Evolutionary conservation across 2,329 filamentous ascomycete species (phyloP), one percentile per base, ranked within the genome.

Genomic region (Beauveria scarabaeidicola): DNA sequence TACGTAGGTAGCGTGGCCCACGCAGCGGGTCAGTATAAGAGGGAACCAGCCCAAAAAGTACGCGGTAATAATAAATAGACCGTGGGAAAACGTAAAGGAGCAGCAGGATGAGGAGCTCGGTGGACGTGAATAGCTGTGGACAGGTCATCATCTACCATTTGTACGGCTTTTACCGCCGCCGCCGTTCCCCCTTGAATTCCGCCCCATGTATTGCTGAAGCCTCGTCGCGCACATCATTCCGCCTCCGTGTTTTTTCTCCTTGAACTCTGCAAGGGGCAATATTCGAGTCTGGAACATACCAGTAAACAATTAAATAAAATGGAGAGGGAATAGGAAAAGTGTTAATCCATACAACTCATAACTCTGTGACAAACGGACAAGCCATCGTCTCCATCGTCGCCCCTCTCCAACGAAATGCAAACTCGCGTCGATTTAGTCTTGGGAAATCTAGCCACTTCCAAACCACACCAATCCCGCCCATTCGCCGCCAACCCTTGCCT

Each of bases 371-470:
- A 41, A 25, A 29, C 27, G 15, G 41, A 43, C 51, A 9, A 21
- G 15, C 51, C 21, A 3, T 10, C 15, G 40, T 13, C 25, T 46
- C 38, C 46, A 19, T n/a, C 15, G 13, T 48, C 23, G 17, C 47
- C 47, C 27, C 32, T 43, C 46, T 41, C 29, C 54, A 23, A 17
- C 47, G 56, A 58, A 50, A 58, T 58, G 55, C 46, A 36, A 58
- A 32, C 46, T 25, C 56, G 32, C 53, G 43, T 47, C 43, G 29
- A 55, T 32, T 40, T 50, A 50, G 29, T 40, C 7, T 38, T 38
- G n/a, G 36, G 23, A 41, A 38, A 47, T 38, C 57, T 40, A 59
- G 48, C 57, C 25, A 32, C 40, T 19, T 11, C 57, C 11, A 53
- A 44, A 32, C 23, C n/a, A 54, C 52, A n/a, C 27, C 48, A 51